These are phyloP conservation scores for Trichophyton mentagrophytes DNA, from an alignment of 2,329 filamentous ascomycete species.

Conservation along the genomic window DNA sequence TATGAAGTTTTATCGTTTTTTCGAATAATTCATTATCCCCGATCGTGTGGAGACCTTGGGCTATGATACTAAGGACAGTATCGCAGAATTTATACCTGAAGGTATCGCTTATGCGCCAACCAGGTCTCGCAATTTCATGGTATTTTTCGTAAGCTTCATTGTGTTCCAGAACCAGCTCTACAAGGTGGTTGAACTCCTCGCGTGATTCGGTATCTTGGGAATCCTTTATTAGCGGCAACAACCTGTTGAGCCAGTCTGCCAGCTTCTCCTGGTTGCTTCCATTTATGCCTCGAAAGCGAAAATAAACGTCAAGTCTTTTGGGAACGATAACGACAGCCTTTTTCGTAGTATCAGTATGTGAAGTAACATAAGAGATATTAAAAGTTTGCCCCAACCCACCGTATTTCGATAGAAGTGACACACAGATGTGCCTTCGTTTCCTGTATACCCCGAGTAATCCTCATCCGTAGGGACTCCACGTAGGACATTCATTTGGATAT, in stretches of 20 bases:
- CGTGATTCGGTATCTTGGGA: background rate
- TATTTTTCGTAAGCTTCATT: background rate
- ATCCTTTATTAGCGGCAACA: background rate
- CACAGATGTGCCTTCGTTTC: slow-evolving; percentile 17
- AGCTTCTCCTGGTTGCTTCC: background rate
- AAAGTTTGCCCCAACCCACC: slow-evolving; percentile 7
- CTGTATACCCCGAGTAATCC: slow-evolving; percentile 17
- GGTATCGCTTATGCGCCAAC: background rate
- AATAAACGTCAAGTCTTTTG: background rate
- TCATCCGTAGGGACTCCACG: slow-evolving; percentile 15
- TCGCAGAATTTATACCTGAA: background rate
- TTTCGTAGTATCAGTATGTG: background rate
- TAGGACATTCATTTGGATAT: slow-evolving; percentile 11
- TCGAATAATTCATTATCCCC: background rate
- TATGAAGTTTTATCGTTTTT: background rate
- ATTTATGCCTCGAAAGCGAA: background rate
- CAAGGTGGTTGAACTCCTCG: background rate
- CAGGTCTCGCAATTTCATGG: background rate
- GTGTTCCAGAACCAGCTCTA: background rate
- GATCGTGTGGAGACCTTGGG: background rate
- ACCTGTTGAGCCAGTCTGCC: background rate
- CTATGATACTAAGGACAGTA: background rate
- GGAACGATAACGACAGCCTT: slow-evolving; percentile 4
- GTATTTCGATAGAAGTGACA: slow-evolving; percentile 18
- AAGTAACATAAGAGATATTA: background rate